Percentiles rank a stretch among this genome's conserved stretches.
Conservation (phyloP, 2,329 filamentous ascomycete species). For the Aspergillus novofumigatus region DNA sequence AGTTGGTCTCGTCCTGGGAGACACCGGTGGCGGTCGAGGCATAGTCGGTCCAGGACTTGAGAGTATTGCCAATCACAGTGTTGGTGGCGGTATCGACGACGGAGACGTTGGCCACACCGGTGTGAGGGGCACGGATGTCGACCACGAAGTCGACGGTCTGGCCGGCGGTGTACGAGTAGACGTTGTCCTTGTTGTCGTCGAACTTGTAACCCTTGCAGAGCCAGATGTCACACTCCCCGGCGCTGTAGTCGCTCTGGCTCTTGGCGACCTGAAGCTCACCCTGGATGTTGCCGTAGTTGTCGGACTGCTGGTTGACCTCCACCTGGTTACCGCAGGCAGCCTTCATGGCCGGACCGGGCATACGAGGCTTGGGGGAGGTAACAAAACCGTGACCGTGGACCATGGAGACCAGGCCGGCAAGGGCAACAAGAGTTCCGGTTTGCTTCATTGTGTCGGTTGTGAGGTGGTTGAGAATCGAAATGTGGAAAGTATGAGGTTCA, state of each 20-base stretch:
- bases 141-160: conserved; percentile 42
- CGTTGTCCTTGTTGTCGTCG: conserved; percentile 51
- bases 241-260: conserved; percentile 47
- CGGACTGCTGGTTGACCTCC: conserved; percentile 49
- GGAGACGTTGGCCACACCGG: conserved; percentile 47
- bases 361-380: conserved; percentile 45
- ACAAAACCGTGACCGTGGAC: conserved; percentile 54
- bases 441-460: conserved; percentile 39
- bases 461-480: conserved; percentile 3
- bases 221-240: conserved; percentile 48
- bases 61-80: conserved; percentile 32
- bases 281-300: conserved; percentile 57
- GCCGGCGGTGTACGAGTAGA: conserved; percentile 50
- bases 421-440: conserved; percentile 37
- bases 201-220: conserved; percentile 58
- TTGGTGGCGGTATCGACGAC: conserved; percentile 46
- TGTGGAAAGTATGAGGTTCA: conserved; percentile 8
- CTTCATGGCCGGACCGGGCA: conserved; percentile 50
- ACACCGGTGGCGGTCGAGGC: conserved; percentile 27
- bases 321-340: conserved; percentile 53
- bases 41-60: conserved; percentile 31
- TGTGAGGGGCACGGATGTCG: conserved; percentile 46
- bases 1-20: conserved; percentile 23
- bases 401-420: conserved; percentile 43
- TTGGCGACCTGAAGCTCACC: conserved; percentile 49